These are phyloP conservation scores for Amylostereum chailletii DNA, from an alignment of 1,284 basidiomycete genomes.

Conservation along the genomic window DNA sequence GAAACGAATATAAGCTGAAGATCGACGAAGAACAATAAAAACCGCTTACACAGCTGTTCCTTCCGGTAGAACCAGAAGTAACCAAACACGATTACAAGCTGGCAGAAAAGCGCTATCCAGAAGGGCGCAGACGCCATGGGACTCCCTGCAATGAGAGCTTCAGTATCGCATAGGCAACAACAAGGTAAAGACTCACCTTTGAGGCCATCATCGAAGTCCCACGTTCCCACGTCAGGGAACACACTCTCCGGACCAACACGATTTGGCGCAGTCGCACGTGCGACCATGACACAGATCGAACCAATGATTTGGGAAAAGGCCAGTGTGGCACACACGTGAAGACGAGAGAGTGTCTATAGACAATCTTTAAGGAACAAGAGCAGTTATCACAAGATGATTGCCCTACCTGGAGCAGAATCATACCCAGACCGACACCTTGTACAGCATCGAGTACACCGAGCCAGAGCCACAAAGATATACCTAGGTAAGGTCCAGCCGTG, in stretches of 20 bases:
- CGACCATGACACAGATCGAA: slow-evolving; percentile 76
- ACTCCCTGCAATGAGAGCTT: slow-evolving; percentile 24
- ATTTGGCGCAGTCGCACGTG: slow-evolving; percentile 80
- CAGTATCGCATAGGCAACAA: no score
- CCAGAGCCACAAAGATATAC: slow-evolving; percentile 87
- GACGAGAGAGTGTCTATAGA: slow-evolving; percentile 70
- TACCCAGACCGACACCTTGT: slow-evolving; percentile 87
- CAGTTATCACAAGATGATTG: background rate
- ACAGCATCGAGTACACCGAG: slow-evolving; percentile 87
- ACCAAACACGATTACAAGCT: slow-evolving; percentile 78
- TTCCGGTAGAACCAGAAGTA: slow-evolving; percentile 95
- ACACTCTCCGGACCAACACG: slow-evolving; percentile 78
- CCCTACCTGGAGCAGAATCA: slow-evolving; percentile 81
- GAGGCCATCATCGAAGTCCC: slow-evolving; percentile 71
- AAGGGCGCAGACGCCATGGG: slow-evolving; percentile 76
- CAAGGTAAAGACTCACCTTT: slow-evolving; percentile 25
- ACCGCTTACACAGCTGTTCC: slow-evolving; percentile 63
- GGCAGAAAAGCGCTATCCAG: slow-evolving; percentile 79
- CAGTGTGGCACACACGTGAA: slow-evolving; percentile 88
- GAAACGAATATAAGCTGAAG: slow-evolving; percentile 3
- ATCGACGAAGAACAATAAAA: slow-evolving; percentile 1
- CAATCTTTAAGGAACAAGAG: slow-evolving; percentile 5
- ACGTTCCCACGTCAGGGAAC: slow-evolving; percentile 86
- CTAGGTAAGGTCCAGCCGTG: slow-evolving; percentile 74
- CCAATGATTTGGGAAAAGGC: slow-evolving; percentile 82